Conservation (phyloP, 139 green algal genomes). For the Picochlorum sp. region DNA sequence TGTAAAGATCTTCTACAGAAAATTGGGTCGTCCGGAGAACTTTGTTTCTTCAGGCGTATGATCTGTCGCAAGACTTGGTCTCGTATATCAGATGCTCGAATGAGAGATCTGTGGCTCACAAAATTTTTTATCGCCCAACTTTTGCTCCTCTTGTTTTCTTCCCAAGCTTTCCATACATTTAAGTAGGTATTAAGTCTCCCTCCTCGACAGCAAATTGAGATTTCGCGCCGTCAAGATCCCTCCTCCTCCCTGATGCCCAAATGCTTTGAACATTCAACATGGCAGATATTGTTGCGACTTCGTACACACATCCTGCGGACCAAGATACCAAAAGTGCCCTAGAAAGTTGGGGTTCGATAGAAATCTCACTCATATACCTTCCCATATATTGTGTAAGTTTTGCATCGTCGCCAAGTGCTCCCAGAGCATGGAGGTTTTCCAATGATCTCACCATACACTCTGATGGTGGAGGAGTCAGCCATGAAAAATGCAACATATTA, state of each 20-base stretch:
- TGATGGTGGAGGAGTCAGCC: constrained; percentile 79
- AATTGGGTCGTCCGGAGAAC: constrained; percentile 67
- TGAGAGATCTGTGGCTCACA: constrained; percentile 61
- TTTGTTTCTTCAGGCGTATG: constrained; percentile 82
- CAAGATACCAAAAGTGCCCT: constrained; percentile 82
- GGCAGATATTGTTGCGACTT: constrained; percentile 81
- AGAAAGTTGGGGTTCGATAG: constrained; percentile 84
- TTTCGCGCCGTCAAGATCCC: constrained; percentile 83
- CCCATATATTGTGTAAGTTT: constrained; percentile 12
- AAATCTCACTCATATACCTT: constrained; percentile 94
- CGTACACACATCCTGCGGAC: constrained; percentile 50
- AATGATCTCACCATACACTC: constrained; percentile 87
- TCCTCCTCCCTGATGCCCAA: constrained; percentile 66
- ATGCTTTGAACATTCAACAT: constrained; percentile 88
- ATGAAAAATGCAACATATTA: constrained; percentile 93
- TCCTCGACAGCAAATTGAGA: constrained; percentile 90
- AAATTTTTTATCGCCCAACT: constrained; percentile 81
- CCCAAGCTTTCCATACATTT: constrained; percentile 84
- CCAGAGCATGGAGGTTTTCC: constrained; percentile 76
- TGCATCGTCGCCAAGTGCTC: constrained; percentile 60
- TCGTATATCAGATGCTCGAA: constrained; percentile 69
- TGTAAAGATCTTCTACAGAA: neutral
- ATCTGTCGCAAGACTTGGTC: constrained; percentile 60
- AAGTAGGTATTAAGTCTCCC: constrained; percentile 94
- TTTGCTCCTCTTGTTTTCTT: constrained; percentile 54